phyloP scores from a whole-genome alignment of 306 rosid genomes.

The Corylus avellana region DNA sequence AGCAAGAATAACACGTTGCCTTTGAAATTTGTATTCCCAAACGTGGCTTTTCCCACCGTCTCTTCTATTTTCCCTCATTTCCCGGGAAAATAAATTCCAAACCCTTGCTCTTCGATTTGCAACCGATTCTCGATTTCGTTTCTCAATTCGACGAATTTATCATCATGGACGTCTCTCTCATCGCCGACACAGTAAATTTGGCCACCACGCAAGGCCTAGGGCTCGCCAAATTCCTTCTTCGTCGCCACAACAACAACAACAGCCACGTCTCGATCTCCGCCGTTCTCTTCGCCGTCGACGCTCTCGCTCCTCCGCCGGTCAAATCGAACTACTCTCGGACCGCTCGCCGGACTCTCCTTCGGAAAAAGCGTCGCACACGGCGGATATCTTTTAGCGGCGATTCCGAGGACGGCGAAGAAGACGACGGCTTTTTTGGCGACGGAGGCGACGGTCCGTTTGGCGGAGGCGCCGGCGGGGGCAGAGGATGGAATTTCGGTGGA shows the following conservation, averaged over 20 bases:
- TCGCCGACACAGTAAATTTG: slow-evolving; percentile 51
- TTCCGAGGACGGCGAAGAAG: slow-evolving; percentile 42
- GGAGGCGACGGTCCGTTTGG: slow-evolving; percentile 46
- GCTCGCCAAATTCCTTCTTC: slow-evolving; percentile 52
- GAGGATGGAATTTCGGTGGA: slow-evolving; percentile 73
- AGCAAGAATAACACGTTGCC: slow-evolving; percentile 4
- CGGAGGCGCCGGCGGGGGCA: slow-evolving; percentile 49
- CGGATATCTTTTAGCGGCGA: slow-evolving; percentile 50
- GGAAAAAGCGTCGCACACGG: slow-evolving; percentile 63
- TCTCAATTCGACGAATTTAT: background rate
- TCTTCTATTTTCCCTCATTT: background rate
- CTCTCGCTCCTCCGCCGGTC: slow-evolving; percentile 75
- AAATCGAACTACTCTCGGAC: slow-evolving; percentile 40
- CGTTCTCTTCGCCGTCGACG: slow-evolving; percentile 53
- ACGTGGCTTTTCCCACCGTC: background rate
- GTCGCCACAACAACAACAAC: slow-evolving; percentile 28
- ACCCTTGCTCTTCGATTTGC: background rate
- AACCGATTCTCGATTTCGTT: background rate
- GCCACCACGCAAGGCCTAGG: slow-evolving; percentile 50
- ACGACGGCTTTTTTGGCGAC: slow-evolving; percentile 49
- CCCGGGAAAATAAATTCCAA: slow-evolving; percentile 16
- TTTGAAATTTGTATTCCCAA: background rate
- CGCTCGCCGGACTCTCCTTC: slow-evolving; percentile 52
- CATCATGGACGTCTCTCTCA: slow-evolving; percentile 48
- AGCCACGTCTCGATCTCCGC: slow-evolving; percentile 54